phyloP scores from a whole-genome alignment of 805 yeast genomes.

The Vanderwaltozyma tropicalis region DNA sequence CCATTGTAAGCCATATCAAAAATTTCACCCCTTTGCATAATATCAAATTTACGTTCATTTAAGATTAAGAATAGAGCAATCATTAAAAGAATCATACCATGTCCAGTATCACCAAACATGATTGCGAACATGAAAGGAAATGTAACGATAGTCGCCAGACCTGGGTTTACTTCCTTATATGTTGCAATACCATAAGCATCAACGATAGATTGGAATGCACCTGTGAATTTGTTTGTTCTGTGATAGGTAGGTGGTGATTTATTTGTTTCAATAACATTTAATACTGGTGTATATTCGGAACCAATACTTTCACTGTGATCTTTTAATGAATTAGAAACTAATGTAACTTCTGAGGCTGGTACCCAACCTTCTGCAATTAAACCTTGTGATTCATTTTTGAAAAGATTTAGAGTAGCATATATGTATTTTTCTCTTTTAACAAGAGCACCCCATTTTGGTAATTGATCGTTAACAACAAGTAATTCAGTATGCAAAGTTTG shows the following conservation, averaged over 20 bases:
- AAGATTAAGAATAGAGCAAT: slow-evolving; percentile 64
- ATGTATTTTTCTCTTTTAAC: slow-evolving; percentile 75
- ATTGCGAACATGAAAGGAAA: slow-evolving; percentile 98
- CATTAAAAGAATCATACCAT: slow-evolving; percentile 72
- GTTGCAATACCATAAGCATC: slow-evolving; percentile 93
- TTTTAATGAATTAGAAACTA: slow-evolving; percentile 57
- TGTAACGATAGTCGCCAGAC: slow-evolving; percentile 85
- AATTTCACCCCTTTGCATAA: slow-evolving; percentile 76
- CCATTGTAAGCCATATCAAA: slow-evolving; percentile 95
- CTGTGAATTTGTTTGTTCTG: slow-evolving; percentile 88
- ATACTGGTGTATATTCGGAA: slow-evolving; percentile 42
- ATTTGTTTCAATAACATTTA: slow-evolving; percentile 56
- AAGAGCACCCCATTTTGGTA: slow-evolving; percentile 62
- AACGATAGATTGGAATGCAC: slow-evolving; percentile 84
- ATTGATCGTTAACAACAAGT: slow-evolving; percentile 61
- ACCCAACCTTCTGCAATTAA: slow-evolving; percentile 95
- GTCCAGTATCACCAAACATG: slow-evolving; percentile 98
- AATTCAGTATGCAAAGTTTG: slow-evolving; percentile 68
- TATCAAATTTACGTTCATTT: slow-evolving; percentile 61
- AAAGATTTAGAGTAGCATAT: slow-evolving; percentile 63
- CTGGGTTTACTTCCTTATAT: slow-evolving; percentile 93
- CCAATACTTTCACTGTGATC: slow-evolving; percentile 30
- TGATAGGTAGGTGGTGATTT: slow-evolving; percentile 92
- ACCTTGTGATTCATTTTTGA: slow-evolving; percentile 76
- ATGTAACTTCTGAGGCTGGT: slow-evolving; percentile 64